Evolutionary conservation across 2,329 filamentous ascomycete genomes (phyloP), one percentile per base, ranked within the genome.

Genomic region (Aspergillus ochraceus): DNA sequence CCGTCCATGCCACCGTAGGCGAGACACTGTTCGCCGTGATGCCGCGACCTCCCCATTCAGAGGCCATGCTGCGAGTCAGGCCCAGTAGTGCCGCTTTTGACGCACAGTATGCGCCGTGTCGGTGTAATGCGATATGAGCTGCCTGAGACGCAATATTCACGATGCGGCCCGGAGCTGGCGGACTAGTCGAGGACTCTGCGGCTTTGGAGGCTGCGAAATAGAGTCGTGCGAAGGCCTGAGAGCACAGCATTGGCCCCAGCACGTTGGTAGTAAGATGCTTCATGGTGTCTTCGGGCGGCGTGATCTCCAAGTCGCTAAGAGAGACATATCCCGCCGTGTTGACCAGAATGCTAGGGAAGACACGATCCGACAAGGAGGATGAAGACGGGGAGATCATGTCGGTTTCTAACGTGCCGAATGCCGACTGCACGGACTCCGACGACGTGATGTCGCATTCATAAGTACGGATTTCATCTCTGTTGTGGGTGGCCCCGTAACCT

Each of bases 371-470:
- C 1, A 49, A 2, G 3, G 60, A 49, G 2, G 65, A 59, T 8
- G 64, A 59, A 0, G 42, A 36, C 1, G 62, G 62, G 2, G 57
- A 30, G 2, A 67, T 54, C 14, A 65, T 54, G 9, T 70, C 63
- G 2, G 75, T 73, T 3, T 71, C 52, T 12, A 83, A 58, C 0
- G 70, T 64, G 4, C 71, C 65, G 30, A 81, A 81, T 0, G 76
- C 79, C 2, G 74, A 70, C 19, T 76, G 72, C 2, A 86, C 79
- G 0, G 79, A 79, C 6, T 79, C 73, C 17, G 79, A 69, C 1
- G 77, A 77, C 1, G 81, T 81, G 60, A 84, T 78, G 63, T 84
- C 81, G 70, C 80, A 82, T 69, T 75, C 71, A 42, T 76, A 75
- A 4, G 73, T 68, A 53, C 64, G 66, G 56, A 77, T 72, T 6